phyloP scores from a whole-genome alignment of 2,329 filamentous ascomycete genomes.

The Aspergillus pseudoviridinutans region DNA sequence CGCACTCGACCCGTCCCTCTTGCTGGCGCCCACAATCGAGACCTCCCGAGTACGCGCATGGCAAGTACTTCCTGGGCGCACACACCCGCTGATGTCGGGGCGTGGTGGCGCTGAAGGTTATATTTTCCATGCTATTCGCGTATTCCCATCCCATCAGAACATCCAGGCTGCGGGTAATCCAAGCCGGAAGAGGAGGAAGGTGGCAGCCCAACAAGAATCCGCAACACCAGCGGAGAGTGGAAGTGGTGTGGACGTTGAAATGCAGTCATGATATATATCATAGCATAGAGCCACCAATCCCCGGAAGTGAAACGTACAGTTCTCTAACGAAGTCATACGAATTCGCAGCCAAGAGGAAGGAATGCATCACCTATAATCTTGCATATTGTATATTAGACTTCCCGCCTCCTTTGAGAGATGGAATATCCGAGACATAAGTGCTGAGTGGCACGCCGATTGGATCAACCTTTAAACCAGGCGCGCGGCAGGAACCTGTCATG shows the following conservation, averaged over 20 bases:
- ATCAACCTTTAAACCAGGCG: background rate
- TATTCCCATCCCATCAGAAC: conserved; percentile 72
- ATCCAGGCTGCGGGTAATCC: conserved; percentile 80
- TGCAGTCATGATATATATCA: conserved; percentile 19
- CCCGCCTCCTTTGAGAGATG: background rate
- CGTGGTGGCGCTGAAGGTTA: conserved; percentile 86
- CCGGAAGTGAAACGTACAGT: background rate
- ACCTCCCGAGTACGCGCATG: conserved; percentile 73
- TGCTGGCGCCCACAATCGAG: conserved; percentile 77
- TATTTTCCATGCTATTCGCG: conserved; percentile 77
- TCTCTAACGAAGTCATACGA: background rate
- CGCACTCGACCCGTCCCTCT: conserved; percentile 77
- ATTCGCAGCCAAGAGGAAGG: no score
- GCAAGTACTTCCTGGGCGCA: conserved; percentile 88
- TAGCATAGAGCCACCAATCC: background rate
- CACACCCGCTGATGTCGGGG: conserved; percentile 90
- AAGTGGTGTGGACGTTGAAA: conserved; percentile 27
- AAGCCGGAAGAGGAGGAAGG: conserved; percentile 61
- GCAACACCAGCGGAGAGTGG: conserved; percentile 17
- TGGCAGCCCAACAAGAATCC: conserved; percentile 29
- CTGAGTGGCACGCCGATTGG: background rate
- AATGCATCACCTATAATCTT: no score
- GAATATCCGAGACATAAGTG: background rate
- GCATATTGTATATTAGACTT: background rate
- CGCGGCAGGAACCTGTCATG: background rate